Evolutionary conservation across 2,329 filamentous ascomycete species (phyloP), one percentile per base, ranked within the genome.

Genomic region (Graphiopsis chlorocephala): DNA sequence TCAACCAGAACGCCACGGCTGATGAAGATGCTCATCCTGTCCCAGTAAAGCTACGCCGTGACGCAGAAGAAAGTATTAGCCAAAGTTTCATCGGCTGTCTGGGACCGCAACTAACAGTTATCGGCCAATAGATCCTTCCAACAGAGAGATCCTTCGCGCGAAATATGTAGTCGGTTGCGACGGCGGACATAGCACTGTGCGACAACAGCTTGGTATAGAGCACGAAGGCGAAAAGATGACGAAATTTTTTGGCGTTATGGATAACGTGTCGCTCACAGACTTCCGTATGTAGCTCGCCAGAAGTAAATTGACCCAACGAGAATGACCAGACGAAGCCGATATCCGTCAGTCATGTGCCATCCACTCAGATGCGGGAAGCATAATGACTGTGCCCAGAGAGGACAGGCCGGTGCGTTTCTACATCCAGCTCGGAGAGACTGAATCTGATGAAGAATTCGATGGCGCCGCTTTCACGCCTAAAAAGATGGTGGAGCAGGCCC

Each of bases 311-410:
- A 35, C 11, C 10, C 2, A 12, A 38, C 35, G 15, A 38, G 35
- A 38, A 14, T 38, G 35, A 38, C 35, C 15, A n/a, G 15, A 7
- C 11, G 5, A 17, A 35, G 33, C 90, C 0, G 90, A 93, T 72
- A 92, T 93, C 4, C 5, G 15, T 15, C 35, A 17, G 15, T n/a
- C 35, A 15, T 38, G 35, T 12, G 35, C 35, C 6, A 38, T n/a
- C 5, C 35, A 38, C 15, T n/a, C 35, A n/a, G 15, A 38, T 7
- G 14, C 4, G 12, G 35, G 35, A 38, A 38, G 35, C 15, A 38
- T 38, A 6, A 38, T 38, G 35, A 38, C 35, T 5, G 15, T 38
- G 15, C 35, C 35, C 15, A 38, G 35, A 38, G 15, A 38, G 6
- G 35, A 38, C 14, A 38, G 35, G 15, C 7, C n/a, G 35, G 15